Evolutionary conservation across 352 stramenopile species (phyloP), one percentile per base, ranked within the genome.

Genomic region (Saprolegnia parasitica): DNA sequence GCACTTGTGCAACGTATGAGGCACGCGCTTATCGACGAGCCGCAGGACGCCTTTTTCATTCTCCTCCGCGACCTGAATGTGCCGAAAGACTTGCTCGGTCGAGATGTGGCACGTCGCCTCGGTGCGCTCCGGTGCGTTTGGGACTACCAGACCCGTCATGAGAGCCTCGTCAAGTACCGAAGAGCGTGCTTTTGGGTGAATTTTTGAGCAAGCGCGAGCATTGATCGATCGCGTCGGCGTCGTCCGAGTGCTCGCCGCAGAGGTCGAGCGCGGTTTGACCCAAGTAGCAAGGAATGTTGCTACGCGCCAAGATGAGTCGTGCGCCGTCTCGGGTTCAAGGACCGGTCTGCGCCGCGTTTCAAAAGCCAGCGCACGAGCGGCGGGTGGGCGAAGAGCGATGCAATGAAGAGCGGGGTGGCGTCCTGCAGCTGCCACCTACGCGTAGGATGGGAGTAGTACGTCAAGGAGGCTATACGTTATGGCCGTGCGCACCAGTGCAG

Each of bases 331-430:
- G 62, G 18, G 16, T n/a, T 20, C 20, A 8, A 18, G 20, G 26
- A 70, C 63, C 63, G 80, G 56, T 91, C 83, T 1, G 81, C 81
- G 54, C 83, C 83, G 13, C 83, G 79, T 20, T 73, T 21, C 6
- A 91, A 78, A 26, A 91, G 72, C 81, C 80, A 88, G 10, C 72
- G 71, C 24, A 91, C 76, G 23, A 89, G 56, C 29, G 68, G 49
- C n/a, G 80, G 73, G 10, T 84, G 80, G 23, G 78, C 81, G 55
- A 88, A 90, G 6, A 74, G 76, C 23, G 79, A 79, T 29, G 83
- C 81, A 16, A 89, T 56, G 68, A 87, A 90, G n/a, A 91, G 74
- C 42, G 83, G 78, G 0, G 81, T 90, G 10, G 81, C 81, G 18
- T 81, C 74, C 42, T 83, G 73, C 24, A 91, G 71, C 72, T 89